Conservation (phyloP, 2,329 filamentous ascomycete genomes). For the Alternaria gansuensis region DNA sequence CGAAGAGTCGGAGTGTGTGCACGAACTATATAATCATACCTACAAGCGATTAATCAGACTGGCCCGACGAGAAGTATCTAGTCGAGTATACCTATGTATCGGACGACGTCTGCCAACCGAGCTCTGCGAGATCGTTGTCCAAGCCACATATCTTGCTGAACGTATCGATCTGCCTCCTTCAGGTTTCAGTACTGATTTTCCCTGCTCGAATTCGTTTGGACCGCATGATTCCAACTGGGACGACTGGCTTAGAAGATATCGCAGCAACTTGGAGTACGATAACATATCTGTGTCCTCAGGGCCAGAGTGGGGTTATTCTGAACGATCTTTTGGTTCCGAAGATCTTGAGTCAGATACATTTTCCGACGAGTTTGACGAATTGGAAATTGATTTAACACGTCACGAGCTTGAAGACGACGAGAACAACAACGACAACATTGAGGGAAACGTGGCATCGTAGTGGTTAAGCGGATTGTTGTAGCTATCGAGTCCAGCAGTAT, state of each 20-base stretch:
- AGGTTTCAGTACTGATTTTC: neutral
- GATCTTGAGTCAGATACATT: neutral
- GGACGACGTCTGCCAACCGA: neutral
- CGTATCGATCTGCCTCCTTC: neutral
- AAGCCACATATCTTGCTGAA: neutral
- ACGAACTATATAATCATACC: neutral
- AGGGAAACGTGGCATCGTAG: neutral
- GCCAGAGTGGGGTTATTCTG: neutral
- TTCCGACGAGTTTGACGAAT: neutral
- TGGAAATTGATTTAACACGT: neutral
- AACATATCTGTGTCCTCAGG: neutral
- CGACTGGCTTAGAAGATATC: neutral
- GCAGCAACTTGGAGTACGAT: neutral
- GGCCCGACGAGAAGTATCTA: neutral
- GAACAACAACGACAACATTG: neutral
- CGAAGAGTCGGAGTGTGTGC: neutral
- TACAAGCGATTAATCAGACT: neutral
- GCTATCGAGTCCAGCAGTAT: neutral
- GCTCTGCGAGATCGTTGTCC: neutral
- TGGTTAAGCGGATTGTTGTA: neutral
- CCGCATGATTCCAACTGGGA: neutral
- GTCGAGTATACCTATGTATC: neutral
- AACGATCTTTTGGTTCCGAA: neutral
- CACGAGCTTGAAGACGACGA: neutral
- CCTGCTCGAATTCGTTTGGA: neutral